Evolutionary conservation across 139 green algal genomes (phyloP), one percentile per base, ranked within the genome.

Genomic region (Nannochloris sp.): DNA sequence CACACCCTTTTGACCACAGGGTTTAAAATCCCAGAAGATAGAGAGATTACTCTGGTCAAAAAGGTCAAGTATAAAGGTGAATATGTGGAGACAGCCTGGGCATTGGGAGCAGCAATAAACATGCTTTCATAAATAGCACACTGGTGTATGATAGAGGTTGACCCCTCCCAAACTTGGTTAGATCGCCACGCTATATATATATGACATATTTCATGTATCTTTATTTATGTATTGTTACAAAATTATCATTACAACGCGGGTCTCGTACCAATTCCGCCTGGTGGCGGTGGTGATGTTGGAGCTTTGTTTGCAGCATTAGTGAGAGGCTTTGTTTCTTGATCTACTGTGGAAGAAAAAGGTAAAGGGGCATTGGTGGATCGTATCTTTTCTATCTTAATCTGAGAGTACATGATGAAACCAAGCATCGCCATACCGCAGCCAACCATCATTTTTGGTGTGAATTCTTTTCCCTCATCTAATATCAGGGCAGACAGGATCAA

Each of bases 41-140:
- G 76, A 12, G 43, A 58, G 15, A 44, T 86, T 10, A 82, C 70
- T 11, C 48, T 90, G 10, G 75, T 88, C 24, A 88, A 88, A 74
- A 64, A 73, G 10, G 79, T 97, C 12, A 34, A 80, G 36, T 95
- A 95, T 76, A 85, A 93, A 36, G 78, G 77, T 2, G 74, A 95
- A 61, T 60, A 82, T n/a, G 80, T 96, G 21, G 91, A 97, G 66
- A 87, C 85, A 6, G 83, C 86, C 2, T 97, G 91, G 91, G 78
- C 91, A 0, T 75, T 97, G 23, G 91, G 91, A 10, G 91, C 91
- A 5, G 91, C 88, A 23, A 84, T 97, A 61, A 82, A 88, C 49
- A 24, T 74, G n/a, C 34, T 87, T 25, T 58, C 19, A 58, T 27
- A 58, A 27, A 29, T 12, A 24, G 6, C n/a, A 24, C n/a, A 24